Percentiles rank a stretch among this genome's conserved stretches.
These are phyloP conservation scores for Cladophialophora exuberans DNA, from an alignment of 2,329 filamentous ascomycete species.

Conservation along the genomic window DNA sequence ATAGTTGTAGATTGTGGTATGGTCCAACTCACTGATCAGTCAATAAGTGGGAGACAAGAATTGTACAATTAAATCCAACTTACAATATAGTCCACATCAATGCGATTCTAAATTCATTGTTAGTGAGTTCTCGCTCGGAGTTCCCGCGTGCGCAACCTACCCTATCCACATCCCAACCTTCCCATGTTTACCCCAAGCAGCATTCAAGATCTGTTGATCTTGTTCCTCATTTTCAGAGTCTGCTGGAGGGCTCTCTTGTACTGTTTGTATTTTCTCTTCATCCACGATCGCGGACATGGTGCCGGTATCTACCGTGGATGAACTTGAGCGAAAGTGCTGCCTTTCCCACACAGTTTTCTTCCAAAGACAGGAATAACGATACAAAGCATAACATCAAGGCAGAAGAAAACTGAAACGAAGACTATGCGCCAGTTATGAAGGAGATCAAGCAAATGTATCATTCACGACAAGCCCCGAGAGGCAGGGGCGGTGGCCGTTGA, in stretches of 20 bases:
- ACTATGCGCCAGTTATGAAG: no score
- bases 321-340: background rate
- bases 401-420: background rate
- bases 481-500: background rate
- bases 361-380: background rate
- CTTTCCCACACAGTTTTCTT: background rate
- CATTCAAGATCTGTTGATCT: constrained; percentile 3
- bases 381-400: background rate
- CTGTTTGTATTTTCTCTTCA: constrained; percentile 12
- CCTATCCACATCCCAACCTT: constrained; percentile 23
- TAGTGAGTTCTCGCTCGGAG: background rate
- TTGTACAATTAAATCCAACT: background rate
- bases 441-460: background rate
- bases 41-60: background rate
- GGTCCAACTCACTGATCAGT: constrained; percentile 41
- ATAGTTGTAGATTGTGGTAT: constrained; percentile 44
- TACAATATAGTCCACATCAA: constrained; percentile 27
- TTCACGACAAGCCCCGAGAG: background rate
- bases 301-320: background rate
- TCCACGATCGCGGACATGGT: background rate
- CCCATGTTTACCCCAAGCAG: constrained; percentile 20
- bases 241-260: background rate
- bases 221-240: constrained; percentile 7
- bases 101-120: constrained; percentile 14
- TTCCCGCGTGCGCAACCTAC: background rate